Evolutionary conservation across 2,329 filamentous ascomycete genomes (phyloP).

Genomic region (Cercospora zeae-maydis): DNA sequence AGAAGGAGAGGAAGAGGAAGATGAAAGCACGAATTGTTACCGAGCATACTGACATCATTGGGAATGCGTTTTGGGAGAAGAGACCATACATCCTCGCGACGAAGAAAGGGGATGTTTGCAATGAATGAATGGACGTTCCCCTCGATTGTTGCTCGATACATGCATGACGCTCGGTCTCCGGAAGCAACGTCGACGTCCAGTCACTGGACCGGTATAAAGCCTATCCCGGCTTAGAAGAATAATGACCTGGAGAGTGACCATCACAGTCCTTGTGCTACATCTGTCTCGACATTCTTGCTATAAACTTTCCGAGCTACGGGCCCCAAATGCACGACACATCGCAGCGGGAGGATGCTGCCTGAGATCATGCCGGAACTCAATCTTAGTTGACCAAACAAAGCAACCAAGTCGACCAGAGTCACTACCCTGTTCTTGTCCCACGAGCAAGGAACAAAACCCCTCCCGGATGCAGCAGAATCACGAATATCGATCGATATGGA

Average conservation of each 20-base stretch:
- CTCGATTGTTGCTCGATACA: not conserved
- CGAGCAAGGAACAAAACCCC: not conserved
- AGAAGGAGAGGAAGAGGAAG: conserved; percentile 77
- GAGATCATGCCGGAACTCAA: conserved; percentile 12
- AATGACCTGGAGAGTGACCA: not conserved
- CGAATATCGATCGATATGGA: not conserved
- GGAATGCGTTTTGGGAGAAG: conserved; percentile 86
- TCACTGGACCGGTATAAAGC: not conserved
- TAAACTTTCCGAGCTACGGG: not conserved
- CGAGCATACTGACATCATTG: conserved; percentile 90
- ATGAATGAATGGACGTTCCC: not conserved
- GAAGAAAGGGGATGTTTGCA: conserved; percentile 8
- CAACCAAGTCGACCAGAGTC: not conserved
- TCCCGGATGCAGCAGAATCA: not conserved
- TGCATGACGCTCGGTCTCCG: not conserved
- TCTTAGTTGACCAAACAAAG: not conserved
- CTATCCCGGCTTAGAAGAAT: not conserved
- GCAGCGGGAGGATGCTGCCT: not conserved
- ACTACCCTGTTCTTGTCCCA: not conserved
- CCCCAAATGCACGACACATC: not conserved
- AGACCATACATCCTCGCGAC: conserved; percentile 66
- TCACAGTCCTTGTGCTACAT: not conserved
- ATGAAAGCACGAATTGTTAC: conserved; percentile 77
- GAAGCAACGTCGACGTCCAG: not conserved
- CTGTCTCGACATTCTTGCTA: not conserved